A percentile compares a stretch with the other conserved stretches of the same genome.
These are phyloP conservation scores for Psilocybe subaeruginosa DNA, from an alignment of 768 basidiomycete genomes.

Conservation along the genomic window DNA sequence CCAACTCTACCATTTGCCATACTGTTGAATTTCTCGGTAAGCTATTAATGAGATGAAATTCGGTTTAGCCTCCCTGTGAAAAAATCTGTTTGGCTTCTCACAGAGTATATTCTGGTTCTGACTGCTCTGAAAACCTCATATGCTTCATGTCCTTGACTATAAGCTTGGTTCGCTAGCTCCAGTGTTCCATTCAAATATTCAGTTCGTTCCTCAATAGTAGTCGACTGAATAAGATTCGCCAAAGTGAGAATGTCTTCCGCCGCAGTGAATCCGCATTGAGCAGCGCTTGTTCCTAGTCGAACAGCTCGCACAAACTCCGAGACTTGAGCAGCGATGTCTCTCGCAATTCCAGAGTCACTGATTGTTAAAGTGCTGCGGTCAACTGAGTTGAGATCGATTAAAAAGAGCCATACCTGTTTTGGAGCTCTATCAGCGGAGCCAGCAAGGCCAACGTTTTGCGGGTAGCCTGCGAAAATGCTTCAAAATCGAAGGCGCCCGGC, in stretches of 20 bases:
- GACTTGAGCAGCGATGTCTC: conserved; percentile 2
- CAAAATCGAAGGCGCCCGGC: conserved; percentile 19
- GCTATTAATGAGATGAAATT: background rate
- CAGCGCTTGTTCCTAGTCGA: conserved; percentile 14
- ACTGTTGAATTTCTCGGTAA: conserved; percentile 6
- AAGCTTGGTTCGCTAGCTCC: conserved; percentile 18
- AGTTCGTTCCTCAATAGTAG: conserved; percentile 11
- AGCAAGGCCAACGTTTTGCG: conserved; percentile 16
- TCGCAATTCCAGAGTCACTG: background rate
- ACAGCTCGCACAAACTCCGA: conserved; percentile 11
- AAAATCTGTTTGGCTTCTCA: background rate
- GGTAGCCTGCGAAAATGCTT: conserved; percentile 16
- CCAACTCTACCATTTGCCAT: background rate
- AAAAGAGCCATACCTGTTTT: conserved; percentile 3
- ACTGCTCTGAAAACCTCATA: conserved; percentile 15
- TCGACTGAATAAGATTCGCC: conserved; percentile 10
- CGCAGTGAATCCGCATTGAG: conserved; percentile 19
- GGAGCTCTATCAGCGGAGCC: conserved; percentile 11
- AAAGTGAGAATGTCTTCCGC: conserved; percentile 19
- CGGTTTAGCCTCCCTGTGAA: background rate
- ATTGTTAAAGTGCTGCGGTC: background rate
- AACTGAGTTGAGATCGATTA: background rate
- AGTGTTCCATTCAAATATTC: conserved; percentile 19
- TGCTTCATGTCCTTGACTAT: conserved; percentile 15
- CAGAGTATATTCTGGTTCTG: conserved; percentile 13